Conservation (phyloP, 805 yeast genomes). For the Candida glaebosa region DNA sequence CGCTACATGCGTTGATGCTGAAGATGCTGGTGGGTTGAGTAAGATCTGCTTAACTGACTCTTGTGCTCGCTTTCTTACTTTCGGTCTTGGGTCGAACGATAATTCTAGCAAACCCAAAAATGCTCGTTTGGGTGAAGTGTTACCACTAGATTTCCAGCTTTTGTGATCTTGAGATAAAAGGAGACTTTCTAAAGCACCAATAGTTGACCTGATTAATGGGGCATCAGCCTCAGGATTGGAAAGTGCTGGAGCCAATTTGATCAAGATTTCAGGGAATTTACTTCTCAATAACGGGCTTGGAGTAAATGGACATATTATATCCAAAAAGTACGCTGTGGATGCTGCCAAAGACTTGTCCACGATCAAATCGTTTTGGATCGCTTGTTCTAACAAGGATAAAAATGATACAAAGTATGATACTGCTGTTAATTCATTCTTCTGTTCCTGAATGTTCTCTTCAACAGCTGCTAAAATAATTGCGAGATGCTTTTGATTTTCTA, state of each 20-base stretch:
- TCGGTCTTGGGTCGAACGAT: slow-evolving; percentile 86
- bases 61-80: slow-evolving; percentile 90
- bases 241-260: slow-evolving; percentile 77
- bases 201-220: slow-evolving; percentile 74
- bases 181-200: slow-evolving; percentile 80
- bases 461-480: slow-evolving; percentile 84
- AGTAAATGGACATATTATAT: slow-evolving; percentile 70
- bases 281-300: slow-evolving; percentile 66
- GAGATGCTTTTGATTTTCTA: slow-evolving; percentile 81
- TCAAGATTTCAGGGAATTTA: slow-evolving; percentile 73
- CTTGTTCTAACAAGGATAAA: slow-evolving; percentile 75
- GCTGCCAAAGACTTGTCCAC: slow-evolving; percentile 66
- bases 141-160: slow-evolving; percentile 62
- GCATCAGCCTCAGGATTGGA: slow-evolving; percentile 70
- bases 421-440: slow-evolving; percentile 57
- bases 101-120: slow-evolving; percentile 72
- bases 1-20: slow-evolving; percentile 78
- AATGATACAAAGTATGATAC: slow-evolving; percentile 85
- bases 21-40: slow-evolving; percentile 55
- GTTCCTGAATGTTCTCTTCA: slow-evolving; percentile 79
- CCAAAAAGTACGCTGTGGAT: slow-evolving; percentile 76
- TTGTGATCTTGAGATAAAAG: slow-evolving; percentile 75
- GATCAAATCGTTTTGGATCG: slow-evolving; percentile 47
- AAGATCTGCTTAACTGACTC: slow-evolving; percentile 76
- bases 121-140: slow-evolving; percentile 79